Evolutionary conservation across 768 basidiomycete species (phyloP).

Genomic region (Suillus hirtellus): DNA sequence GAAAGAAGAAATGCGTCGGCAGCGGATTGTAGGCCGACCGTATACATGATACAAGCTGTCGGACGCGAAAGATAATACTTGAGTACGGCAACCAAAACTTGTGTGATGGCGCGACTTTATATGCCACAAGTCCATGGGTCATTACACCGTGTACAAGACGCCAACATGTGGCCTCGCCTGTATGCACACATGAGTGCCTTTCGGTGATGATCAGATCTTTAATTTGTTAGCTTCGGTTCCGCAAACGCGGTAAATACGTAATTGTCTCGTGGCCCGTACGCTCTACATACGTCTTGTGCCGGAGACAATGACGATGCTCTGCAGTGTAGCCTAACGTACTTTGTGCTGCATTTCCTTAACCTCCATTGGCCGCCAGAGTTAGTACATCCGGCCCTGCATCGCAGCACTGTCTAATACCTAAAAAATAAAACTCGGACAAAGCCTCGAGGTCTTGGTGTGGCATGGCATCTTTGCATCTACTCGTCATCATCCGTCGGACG

Average conservation of each 20-base stretch:
- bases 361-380: slow-evolving; percentile 17
- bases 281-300: background rate
- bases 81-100: slow-evolving; percentile 24
- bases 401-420: slow-evolving; percentile 33
- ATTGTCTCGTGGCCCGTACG: slow-evolving; percentile 15
- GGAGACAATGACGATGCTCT: slow-evolving; percentile 4
- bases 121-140: slow-evolving; percentile 1
- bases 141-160: background rate
- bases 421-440: slow-evolving; percentile 22
- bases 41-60: slow-evolving; percentile 37
- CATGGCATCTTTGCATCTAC: slow-evolving; percentile 28
- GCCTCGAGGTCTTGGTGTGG: slow-evolving; percentile 38
- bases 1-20: slow-evolving; percentile 38
- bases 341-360: slow-evolving; percentile 17
- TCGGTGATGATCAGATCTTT: slow-evolving; percentile 13
- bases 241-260: slow-evolving; percentile 16
- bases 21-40: slow-evolving; percentile 42
- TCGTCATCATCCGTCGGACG: slow-evolving; percentile 34
- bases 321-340: slow-evolving; percentile 8
- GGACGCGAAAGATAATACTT: slow-evolving; percentile 27
- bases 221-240: slow-evolving; percentile 26
- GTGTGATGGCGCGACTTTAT: slow-evolving; percentile 2
- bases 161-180: slow-evolving; percentile 7
- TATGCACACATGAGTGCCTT: slow-evolving; percentile 3
- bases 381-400: slow-evolving; percentile 32